A percentile compares a stretch with the other conserved stretches of the same genome.
Evolutionary conservation across 2,329 filamentous ascomycete genomes (phyloP).

Genomic region (Claviceps sp.): DNA sequence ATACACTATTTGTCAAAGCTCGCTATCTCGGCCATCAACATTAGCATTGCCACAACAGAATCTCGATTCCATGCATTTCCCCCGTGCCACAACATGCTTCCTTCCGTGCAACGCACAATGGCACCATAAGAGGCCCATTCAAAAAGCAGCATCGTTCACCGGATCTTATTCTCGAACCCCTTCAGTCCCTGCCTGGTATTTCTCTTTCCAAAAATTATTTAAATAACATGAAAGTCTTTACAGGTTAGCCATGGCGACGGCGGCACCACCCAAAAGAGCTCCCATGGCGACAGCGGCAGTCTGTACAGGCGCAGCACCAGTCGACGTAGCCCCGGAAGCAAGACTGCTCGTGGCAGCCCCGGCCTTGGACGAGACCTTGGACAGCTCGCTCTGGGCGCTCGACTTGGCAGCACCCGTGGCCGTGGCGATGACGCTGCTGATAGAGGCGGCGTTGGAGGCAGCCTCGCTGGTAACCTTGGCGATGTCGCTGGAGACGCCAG

Average conservation of each 20-base stretch:
- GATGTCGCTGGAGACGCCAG: conserved; percentile 6
- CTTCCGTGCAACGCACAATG: no score
- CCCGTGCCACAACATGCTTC: no score
- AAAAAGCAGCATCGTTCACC: no score
- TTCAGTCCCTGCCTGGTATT: no score
- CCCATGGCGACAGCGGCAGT: conserved; percentile 32
- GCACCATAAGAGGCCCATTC: no score
- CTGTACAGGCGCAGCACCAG: conserved; percentile 17
- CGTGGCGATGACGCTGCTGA: conserved; percentile 11
- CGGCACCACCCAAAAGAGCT: conserved; percentile 33
- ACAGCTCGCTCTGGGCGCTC: conserved; percentile 12
- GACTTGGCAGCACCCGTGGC: conserved; percentile 12
- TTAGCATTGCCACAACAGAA: no score
- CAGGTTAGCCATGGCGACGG: conserved; percentile 27
- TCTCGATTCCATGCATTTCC: no score
- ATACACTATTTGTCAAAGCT: no score
- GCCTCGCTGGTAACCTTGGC: conserved; percentile 9
- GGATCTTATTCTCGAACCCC: no score
- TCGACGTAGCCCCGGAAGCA: conserved; percentile 8
- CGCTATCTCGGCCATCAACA: no score
- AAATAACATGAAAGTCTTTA: conserved; percentile 14
- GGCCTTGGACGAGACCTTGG: conserved; percentile 8
- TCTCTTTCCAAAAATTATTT: no score
- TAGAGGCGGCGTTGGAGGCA: conserved; percentile 13
- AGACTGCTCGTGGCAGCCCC: conserved; percentile 9